Base-by-base conservation (phyloP, 2,329 filamentous ascomycete species). In the Penicillium brasilianum region DNA sequence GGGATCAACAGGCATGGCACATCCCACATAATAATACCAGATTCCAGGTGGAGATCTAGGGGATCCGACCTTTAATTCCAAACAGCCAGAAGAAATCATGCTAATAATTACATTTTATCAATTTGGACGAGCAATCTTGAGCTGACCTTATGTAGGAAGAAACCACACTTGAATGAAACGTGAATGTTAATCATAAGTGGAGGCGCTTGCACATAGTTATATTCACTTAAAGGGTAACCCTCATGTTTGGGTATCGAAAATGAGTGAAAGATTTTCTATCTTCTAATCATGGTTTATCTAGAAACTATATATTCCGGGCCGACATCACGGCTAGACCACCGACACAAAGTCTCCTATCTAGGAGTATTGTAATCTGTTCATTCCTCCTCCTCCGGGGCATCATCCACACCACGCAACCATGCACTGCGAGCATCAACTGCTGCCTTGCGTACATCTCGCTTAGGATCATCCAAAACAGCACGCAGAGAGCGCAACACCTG, bases 371-470 rank as follows among this genome's bases (percentile, higher is more conserved):
- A n/a, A 10, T 14, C 7, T 14, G 18, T 30, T 69, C 69, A 77
- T 44, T 87, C 84, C 46, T 87, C 85, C 22, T 85, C 84, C 25
- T 82, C 78, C 55, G 86, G 83, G 57, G 84, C 85, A 71, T 88
- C 85, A 69, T 86, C 86, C 46, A 88, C 77, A 14, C 73, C 71
- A 59, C 82, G 80, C 56, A 88, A 71, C 87, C 87, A 89, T 58
- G 80, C 84, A n/a, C 78, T 82, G 55, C 86, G 76, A 63, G 86
- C 87, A 76, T 82, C 83, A 28, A 89, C 87, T 14, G 87, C 87
- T 60, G 86, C 85, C 63, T 84, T 83, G 44, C 88, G 80, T 10
- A 90, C 88, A 70, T 82, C 81, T 63, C 88, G 78, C 76, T 86
- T 89, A 34, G 78, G 78, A 74, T 90, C 88, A 77, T 90, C 88